Evolutionary conservation across 1,139 yeast genomes (phyloP).

Genomic region (Arxiozyma slooffiae): DNA sequence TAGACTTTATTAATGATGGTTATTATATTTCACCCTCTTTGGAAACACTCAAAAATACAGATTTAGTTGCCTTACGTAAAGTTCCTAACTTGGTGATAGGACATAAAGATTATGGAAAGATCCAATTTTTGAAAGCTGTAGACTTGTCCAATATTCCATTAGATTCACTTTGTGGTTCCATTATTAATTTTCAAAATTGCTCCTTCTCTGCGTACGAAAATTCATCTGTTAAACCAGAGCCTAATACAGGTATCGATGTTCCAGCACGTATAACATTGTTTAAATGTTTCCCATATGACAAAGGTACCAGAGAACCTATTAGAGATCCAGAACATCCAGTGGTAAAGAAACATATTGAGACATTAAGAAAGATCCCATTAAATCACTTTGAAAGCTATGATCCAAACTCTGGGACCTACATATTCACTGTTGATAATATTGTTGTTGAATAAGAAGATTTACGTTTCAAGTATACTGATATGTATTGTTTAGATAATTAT

Average conservation of each 20-base stretch:
- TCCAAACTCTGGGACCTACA: constrained; percentile 73
- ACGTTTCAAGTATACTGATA: no score
- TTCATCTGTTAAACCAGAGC: constrained; percentile 46
- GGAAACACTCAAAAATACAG: constrained; percentile 47
- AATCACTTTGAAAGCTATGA: constrained; percentile 68
- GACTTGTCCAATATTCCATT: constrained; percentile 63
- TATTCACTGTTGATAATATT: constrained; percentile 36
- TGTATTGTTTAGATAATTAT: no score
- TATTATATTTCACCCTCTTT: constrained; percentile 83
- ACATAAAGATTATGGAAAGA: constrained; percentile 64
- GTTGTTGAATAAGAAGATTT: not conserved
- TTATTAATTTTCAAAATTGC: constrained; percentile 46
- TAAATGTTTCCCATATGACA: constrained; percentile 68
- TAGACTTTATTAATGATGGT: constrained; percentile 49
- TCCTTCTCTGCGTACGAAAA: constrained; percentile 68
- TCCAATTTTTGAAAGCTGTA: constrained; percentile 71
- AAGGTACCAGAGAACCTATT: constrained; percentile 61
- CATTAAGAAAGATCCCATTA: constrained; percentile 50
- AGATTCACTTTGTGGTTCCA: constrained; percentile 53
- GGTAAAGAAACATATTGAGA: constrained; percentile 57
- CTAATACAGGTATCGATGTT: constrained; percentile 80
- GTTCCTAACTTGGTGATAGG: constrained; percentile 67
- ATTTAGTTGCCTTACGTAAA: constrained; percentile 53
- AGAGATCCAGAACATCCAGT: constrained; percentile 69
- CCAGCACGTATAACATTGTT: constrained; percentile 64